Conservation (phyloP, 1,139 yeast genomes). For the Yamadazyma atlantica region DNA sequence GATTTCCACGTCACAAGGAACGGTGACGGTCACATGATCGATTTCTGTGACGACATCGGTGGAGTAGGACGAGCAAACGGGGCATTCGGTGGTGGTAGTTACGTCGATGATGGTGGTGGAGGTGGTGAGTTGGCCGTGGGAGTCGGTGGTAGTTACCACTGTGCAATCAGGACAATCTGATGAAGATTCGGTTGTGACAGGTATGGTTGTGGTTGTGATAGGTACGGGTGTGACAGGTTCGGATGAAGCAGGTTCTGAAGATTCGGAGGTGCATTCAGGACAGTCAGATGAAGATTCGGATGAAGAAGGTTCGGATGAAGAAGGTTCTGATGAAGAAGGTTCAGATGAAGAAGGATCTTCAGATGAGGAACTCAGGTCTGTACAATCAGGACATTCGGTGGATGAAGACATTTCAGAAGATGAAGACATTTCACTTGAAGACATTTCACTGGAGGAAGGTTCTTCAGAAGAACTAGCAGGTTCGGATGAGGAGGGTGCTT, state of each 20-base stretch:
- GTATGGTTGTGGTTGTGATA: no score
- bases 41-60: constrained; percentile 9
- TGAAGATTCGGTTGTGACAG: no score
- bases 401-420: neutral
- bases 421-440: neutral
- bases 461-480: neutral
- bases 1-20: constrained; percentile 10
- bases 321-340: neutral
- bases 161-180: neutral
- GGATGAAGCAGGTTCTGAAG: neutral
- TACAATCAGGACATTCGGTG: constrained; percentile 8
- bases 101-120: neutral
- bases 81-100: constrained; percentile 1
- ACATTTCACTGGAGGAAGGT: neutral
- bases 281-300: no score
- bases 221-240: neutral
- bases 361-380: constrained; percentile 7
- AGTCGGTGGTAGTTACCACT: neutral
- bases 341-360: constrained; percentile 3
- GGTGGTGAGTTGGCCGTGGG: neutral
- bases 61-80: constrained; percentile 7
- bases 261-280: no score
- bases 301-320: neutral
- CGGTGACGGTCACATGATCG: constrained; percentile 8
- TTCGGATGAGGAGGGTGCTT: neutral